phyloP scores from a whole-genome alignment of 1,284 basidiomycete species.

The Phlebopus sp. region DNA sequence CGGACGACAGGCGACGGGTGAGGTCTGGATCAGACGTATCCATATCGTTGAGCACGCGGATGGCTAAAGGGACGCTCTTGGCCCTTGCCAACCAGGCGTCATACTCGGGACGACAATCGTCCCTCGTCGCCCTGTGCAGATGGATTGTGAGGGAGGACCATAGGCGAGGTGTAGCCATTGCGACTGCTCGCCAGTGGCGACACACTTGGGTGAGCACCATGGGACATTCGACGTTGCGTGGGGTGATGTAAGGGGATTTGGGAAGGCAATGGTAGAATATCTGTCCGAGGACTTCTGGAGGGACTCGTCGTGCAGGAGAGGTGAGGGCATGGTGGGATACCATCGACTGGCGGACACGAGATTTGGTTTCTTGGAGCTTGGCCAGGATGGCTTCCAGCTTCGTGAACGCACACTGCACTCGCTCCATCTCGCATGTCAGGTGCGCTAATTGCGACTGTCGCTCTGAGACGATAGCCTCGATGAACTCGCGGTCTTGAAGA shows the following conservation, averaged over 20 bases:
- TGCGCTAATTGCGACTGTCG: no score
- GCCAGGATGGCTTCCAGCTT: conserved; percentile 15
- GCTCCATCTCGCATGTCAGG: no score
- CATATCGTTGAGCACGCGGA: conserved; percentile 29
- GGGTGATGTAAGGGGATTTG: conserved; percentile 19
- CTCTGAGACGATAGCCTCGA: no score
- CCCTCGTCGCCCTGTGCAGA: conserved; percentile 12
- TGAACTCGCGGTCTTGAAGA: no score
- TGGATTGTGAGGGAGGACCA: conserved; percentile 28
- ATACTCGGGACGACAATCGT: conserved; percentile 20
- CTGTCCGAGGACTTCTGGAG: conserved; percentile 32
- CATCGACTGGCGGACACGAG: conserved; percentile 15
- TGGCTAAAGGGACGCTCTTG: conserved; percentile 24
- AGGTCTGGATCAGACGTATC: not conserved
- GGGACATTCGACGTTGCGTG: conserved; percentile 20
- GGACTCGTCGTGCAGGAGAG: conserved; percentile 26
- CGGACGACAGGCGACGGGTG: no score
- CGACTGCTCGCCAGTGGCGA: conserved; percentile 29
- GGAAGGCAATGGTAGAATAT: conserved; percentile 30
- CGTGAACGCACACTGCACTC: conserved; percentile 16
- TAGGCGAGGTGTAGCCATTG: conserved; percentile 26
- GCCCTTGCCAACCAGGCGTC: conserved; percentile 28
- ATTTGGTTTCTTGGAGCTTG: conserved; percentile 1
- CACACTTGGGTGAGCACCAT: conserved; percentile 32
- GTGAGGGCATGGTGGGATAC: conserved; percentile 25